Percentiles rank a stretch among this genome's conserved stretches.
These are phyloP conservation scores for Debaryomyces maramus DNA, from an alignment of 805 yeast species.

Conservation along the genomic window DNA sequence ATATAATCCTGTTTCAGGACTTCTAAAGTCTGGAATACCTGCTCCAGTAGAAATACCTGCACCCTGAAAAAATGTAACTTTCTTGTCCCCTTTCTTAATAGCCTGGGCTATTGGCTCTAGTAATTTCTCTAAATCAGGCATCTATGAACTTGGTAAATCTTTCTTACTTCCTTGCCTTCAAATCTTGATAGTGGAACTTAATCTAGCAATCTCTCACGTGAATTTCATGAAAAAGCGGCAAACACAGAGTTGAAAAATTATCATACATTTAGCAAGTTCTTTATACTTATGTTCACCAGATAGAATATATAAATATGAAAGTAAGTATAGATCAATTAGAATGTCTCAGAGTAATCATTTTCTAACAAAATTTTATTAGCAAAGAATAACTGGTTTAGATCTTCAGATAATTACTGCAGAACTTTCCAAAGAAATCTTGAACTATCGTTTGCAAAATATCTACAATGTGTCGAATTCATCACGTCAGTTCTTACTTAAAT, in stretches of 20 bases:
- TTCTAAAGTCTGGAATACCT: constrained; percentile 94
- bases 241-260: neutral
- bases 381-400: constrained; percentile 84
- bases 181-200: no score
- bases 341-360: neutral
- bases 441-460: constrained; percentile 77
- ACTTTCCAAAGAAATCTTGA: constrained; percentile 53
- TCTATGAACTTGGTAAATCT: no score
- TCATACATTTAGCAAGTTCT: no score
- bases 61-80: constrained; percentile 73
- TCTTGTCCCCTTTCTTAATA: constrained; percentile 31
- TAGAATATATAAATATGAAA: no score
- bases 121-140: constrained; percentile 11
- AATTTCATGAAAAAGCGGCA: constrained; percentile 1
- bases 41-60: constrained; percentile 94
- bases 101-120: constrained; percentile 32
- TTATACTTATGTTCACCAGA: no score
- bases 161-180: no score
- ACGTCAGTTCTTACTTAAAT: constrained; percentile 76
- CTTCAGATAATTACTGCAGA: constrained; percentile 70
- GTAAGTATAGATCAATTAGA: no score
- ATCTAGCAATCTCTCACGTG: neutral
- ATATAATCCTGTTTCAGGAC: constrained; percentile 87
- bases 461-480: constrained; percentile 74
- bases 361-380: constrained; percentile 41